Conservation (phyloP, 371 early-diverging fungal species). For the Mortierella sp. region DNA sequence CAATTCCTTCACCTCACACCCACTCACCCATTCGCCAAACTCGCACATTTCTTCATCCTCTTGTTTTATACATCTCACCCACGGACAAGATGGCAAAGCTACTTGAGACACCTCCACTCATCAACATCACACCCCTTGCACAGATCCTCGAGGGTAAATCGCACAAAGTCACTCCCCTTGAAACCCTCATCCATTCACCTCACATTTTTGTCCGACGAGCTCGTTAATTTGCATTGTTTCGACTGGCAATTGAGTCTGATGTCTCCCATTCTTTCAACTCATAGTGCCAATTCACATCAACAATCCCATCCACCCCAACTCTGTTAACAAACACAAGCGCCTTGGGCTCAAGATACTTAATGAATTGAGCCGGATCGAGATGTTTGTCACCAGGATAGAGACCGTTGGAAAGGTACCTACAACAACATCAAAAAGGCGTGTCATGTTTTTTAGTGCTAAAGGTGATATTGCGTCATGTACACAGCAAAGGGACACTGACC, state of each 20-base stretch:
- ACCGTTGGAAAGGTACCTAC: slow-evolving; percentile 44
- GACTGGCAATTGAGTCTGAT: too few species aligned
- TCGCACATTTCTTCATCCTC: background rate
- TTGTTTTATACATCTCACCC: background rate
- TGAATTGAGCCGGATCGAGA: slow-evolving; percentile 53
- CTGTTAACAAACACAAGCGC: slow-evolving; percentile 57
- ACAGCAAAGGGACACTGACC: background rate
- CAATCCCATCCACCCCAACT: slow-evolving; percentile 55
- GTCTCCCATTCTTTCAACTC: background rate
- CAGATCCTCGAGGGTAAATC: slow-evolving; percentile 53
- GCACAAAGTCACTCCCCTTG: background rate
- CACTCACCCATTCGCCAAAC: background rate
- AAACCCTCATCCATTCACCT: background rate
- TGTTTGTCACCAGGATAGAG: slow-evolving; percentile 51
- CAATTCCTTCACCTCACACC: background rate
- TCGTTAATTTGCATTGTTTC: background rate
- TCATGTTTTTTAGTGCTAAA: background rate
- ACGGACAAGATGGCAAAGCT: slow-evolving; percentile 18
- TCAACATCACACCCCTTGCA: slow-evolving; percentile 46
- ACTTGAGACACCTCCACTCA: slow-evolving; percentile 45
- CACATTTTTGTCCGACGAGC: background rate
- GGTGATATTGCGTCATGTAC: background rate
- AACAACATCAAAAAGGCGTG: background rate
- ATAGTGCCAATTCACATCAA: slow-evolving; percentile 56
- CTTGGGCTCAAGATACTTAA: slow-evolving; percentile 53